These are phyloP conservation scores for Cercospora sojina DNA, from an alignment of 2,329 filamentous ascomycete species.

Conservation along the genomic window DNA sequence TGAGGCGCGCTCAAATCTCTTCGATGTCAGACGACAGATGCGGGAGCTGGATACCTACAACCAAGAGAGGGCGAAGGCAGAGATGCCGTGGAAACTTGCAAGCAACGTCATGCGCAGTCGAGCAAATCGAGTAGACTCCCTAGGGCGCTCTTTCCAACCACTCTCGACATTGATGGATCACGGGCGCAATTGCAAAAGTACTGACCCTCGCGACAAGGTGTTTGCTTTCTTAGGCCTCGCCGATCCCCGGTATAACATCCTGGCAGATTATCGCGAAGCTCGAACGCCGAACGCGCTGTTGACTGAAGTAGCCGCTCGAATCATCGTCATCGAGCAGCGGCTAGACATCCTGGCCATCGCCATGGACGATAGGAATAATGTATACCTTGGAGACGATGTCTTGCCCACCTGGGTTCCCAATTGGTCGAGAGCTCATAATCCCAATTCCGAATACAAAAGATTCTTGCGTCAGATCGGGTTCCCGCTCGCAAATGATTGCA, in stretches of 20 bases:
- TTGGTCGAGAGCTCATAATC: background rate
- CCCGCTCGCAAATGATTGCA: background rate
- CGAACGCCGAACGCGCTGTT: background rate
- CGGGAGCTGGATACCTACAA: no score
- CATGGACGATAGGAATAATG: background rate
- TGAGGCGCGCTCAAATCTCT: no score
- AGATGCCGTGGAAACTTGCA: no score
- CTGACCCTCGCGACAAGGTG: background rate
- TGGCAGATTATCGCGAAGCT: background rate
- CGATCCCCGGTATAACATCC: background rate
- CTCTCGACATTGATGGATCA: background rate
- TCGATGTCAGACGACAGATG: no score
- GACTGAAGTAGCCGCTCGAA: background rate
- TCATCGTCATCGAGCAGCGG: background rate
- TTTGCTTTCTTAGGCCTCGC: background rate
- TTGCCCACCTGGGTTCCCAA: background rate
- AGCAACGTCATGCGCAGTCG: no score
- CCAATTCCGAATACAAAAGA: background rate
- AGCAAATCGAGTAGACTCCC: no score
- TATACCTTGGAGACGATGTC: no score
- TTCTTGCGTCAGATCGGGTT: background rate
- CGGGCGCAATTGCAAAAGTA: background rate
- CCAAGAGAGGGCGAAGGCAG: no score
- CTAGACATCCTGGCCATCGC: background rate
- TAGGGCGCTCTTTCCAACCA: no score